phyloP scores from a whole-genome alignment of 2,329 filamentous ascomycete species.

The Ilyonectria mors-panacis region DNA sequence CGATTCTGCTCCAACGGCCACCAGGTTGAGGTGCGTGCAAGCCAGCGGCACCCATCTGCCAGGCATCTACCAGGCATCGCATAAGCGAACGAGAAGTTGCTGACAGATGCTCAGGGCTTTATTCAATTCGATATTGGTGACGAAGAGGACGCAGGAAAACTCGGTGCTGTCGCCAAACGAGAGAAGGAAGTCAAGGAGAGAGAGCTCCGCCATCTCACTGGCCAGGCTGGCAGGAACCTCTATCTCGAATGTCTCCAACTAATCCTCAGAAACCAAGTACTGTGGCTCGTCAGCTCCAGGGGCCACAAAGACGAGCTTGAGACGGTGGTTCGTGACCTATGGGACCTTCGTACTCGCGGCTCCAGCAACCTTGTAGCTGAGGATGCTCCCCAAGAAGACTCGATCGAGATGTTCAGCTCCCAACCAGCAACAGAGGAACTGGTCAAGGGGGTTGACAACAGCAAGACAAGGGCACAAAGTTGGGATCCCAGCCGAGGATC shows the following conservation, averaged over 20 bases:
- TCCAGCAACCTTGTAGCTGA: conserved; percentile 56
- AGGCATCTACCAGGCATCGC: not conserved
- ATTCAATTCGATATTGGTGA: conserved; percentile 73
- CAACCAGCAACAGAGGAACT: conserved; percentile 48
- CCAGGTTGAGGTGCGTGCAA: conserved; percentile 75
- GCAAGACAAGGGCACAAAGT: conserved; percentile 53
- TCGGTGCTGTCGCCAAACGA: conserved; percentile 68
- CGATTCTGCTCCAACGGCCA: conserved; percentile 87
- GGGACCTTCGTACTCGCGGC: conserved; percentile 77
- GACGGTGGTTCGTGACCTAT: conserved; percentile 85
- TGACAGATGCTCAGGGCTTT: conserved; percentile 59
- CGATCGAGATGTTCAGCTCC: conserved; percentile 58
- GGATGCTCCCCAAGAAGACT: conserved; percentile 45
- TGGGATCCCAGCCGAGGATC: conserved; percentile 62
- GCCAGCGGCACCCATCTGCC: not conserved
- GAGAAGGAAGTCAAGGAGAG: conserved; percentile 71
- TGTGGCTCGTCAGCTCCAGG: conserved; percentile 78
- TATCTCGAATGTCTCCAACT: conserved; percentile 90
- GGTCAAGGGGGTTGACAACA: conserved; percentile 18
- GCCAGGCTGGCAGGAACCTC: conserved; percentile 79
- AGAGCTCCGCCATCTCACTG: conserved; percentile 70
- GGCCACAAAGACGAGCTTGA: conserved; percentile 82
- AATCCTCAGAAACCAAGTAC: conserved; percentile 84
- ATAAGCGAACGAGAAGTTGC: too few species aligned
- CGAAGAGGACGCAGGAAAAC: conserved; percentile 78